Base-by-base conservation (phyloP, 208 protist species). In the Trypanosoma congolense region DNA sequence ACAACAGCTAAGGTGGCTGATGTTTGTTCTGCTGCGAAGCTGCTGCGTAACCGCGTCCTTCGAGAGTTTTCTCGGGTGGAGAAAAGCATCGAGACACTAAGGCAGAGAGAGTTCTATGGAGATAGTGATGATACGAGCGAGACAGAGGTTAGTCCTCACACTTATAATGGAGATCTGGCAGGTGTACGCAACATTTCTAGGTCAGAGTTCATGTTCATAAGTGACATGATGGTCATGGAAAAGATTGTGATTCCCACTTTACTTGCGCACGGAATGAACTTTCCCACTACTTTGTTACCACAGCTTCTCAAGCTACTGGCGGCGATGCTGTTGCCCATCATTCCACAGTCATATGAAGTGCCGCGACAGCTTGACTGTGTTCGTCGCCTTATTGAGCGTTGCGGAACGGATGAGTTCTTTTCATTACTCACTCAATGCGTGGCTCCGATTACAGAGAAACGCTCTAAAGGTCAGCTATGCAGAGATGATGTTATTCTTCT, bases 391-490 rank as follows among this genome's bases (percentile, higher is more conserved):
- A 78, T 87, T 35, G 19, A 56, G 16, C 60, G 82, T 3, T 93
- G 86, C 52, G 82, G 77, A 19, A 83, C 77, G 2, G 82, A 93
- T 60, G 82, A 93, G 30, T 88, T 89, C 75, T 88, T 93, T 62
- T 70, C 75, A 6, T 56, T 93, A 21, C 42, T 90, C 9, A 78
- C 90, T 9, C 82, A 93, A 31, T 83, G 73, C 52, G 77, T 88
- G 19, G 86, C 82, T 4, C 82, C 79, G 10, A 80, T 93, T 29
- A 76, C 86, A 2, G 77, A 79, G 31, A 88, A 85, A 49, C 71
- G 86, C 33, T 72, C 71, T 19, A 58, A 50, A 0, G 70, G 73
- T 16, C 57, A 54, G n/a, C 31, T 79, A 12, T 67, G 75, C 26
- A 70, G 69, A 45, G 68, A 77, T 4, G 86, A 90, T 62, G 71